phyloP scores from a whole-genome alignment of 2,329 filamentous ascomycete genomes.

The Mariannaea elegans region DNA sequence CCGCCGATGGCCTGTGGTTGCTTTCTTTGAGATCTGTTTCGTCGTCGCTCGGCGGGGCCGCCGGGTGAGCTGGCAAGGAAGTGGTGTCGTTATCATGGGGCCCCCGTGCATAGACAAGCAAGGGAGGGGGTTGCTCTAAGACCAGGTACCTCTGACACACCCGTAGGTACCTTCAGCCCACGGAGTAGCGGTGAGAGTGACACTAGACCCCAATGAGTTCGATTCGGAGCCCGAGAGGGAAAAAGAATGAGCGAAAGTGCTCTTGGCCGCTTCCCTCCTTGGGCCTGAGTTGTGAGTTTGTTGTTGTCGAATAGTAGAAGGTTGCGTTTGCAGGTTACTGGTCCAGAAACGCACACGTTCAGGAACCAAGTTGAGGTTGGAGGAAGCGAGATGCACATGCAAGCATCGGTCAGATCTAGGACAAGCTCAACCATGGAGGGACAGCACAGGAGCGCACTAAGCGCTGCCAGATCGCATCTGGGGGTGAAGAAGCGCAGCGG shows the following conservation, averaged over 20 bases:
- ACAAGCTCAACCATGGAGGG: constrained; percentile 32
- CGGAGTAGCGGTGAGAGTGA: constrained; percentile 40
- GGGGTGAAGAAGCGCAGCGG: constrained; percentile 37
- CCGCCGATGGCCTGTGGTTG: constrained; percentile 35
- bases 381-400: constrained; percentile 36
- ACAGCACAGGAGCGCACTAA: constrained; percentile 42
- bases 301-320: not conserved
- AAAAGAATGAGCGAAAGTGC: constrained; percentile 17
- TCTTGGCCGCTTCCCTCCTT: constrained; percentile 17
- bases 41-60: constrained; percentile 31
- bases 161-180: constrained; percentile 29
- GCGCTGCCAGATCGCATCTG: constrained; percentile 43
- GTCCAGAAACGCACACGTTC: constrained; percentile 5
- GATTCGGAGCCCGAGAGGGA: constrained; percentile 29
- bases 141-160: constrained; percentile 33
- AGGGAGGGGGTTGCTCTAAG: constrained; percentile 36
- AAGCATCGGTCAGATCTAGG: constrained; percentile 41
- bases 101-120: constrained; percentile 34
- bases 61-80: constrained; percentile 40
- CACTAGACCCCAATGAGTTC: constrained; percentile 39
- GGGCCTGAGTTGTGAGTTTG: constrained; percentile 15
- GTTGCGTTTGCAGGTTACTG: constrained; percentile 2
- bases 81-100: constrained; percentile 38
- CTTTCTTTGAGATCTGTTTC: constrained; percentile 40
- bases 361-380: constrained; percentile 25